phyloP scores from a whole-genome alignment of 2,329 filamentous ascomycete genomes.

The Fusarium guadeloupense region DNA sequence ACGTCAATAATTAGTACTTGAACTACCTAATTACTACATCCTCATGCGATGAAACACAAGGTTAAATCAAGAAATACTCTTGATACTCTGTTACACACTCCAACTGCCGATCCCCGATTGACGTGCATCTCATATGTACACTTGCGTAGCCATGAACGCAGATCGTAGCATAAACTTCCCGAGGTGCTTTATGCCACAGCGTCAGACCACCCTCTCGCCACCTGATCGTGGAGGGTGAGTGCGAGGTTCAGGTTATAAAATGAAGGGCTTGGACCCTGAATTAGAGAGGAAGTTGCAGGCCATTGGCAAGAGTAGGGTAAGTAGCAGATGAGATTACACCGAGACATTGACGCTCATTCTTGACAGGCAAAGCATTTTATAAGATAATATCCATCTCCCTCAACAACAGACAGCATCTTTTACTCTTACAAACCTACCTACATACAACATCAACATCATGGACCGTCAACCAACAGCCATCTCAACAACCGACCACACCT shows the following conservation, averaged over 20 bases:
- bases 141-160: background rate
- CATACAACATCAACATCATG: slow-evolving; percentile 11
- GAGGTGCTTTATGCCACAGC: slow-evolving; percentile 9
- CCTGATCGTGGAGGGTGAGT: too few relatives aligned
- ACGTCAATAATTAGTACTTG: too few relatives aligned
- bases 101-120: too few relatives aligned
- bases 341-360: slow-evolving; percentile 8
- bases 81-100: too few relatives aligned
- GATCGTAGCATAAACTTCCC: slow-evolving; percentile 5
- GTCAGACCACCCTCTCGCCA: too few relatives aligned
- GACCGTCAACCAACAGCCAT: slow-evolving; percentile 29
- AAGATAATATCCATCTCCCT: background rate
- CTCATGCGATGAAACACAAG: too few relatives aligned
- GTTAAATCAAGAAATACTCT: too few relatives aligned
- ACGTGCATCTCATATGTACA: background rate
- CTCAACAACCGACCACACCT: slow-evolving; percentile 15
- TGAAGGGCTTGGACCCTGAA: background rate
- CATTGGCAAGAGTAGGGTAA: background rate
- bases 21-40: too few relatives aligned
- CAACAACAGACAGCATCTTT: background rate
- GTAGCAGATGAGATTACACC: background rate
- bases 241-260: slow-evolving; percentile 1
- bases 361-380: too few relatives aligned
- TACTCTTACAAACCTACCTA: background rate
- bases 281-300: background rate